Conservation (phyloP, 2,329 filamentous ascomycete genomes). For the Mycogone perniciosa region DNA sequence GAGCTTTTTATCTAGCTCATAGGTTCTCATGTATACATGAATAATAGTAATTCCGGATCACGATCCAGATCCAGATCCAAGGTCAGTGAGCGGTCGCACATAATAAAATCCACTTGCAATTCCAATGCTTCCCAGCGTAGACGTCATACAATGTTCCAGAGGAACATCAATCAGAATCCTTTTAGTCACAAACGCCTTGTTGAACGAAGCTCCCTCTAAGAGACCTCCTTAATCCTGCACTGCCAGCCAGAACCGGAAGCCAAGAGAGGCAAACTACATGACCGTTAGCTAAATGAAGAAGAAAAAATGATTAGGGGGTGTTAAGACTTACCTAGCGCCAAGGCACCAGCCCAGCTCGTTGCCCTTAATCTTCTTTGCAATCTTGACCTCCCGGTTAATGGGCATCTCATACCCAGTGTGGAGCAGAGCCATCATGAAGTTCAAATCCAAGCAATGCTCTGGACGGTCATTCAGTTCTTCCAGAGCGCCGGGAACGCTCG, state of each 20-base stretch:
- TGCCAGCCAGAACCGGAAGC: constrained; percentile 80
- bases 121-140: neutral
- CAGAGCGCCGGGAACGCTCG: constrained; percentile 67
- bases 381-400: constrained; percentile 89
- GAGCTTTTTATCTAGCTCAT: constrained; percentile 2
- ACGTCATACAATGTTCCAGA: neutral
- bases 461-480: constrained; percentile 75
- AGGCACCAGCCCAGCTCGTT: constrained; percentile 98
- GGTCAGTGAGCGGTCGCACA: constrained; percentile 1
- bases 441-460: constrained; percentile 90
- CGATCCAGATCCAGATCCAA: constrained; percentile 12
- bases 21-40: neutral
- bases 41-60: neutral
- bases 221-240: constrained; percentile 75
- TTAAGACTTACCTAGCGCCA: constrained; percentile 71
- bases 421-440: constrained; percentile 88
- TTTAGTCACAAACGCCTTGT: constrained; percentile 12
- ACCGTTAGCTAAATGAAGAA: neutral
- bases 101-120: neutral
- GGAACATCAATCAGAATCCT: neutral
- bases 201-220: constrained; percentile 34
- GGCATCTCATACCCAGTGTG: constrained; percentile 99
- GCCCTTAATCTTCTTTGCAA: constrained; percentile 96
- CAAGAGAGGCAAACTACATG: constrained; percentile 69
- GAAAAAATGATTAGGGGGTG: neutral